phyloP scores from a whole-genome alignment of 1,139 yeast species.

The Komagataea norvegica region DNA sequence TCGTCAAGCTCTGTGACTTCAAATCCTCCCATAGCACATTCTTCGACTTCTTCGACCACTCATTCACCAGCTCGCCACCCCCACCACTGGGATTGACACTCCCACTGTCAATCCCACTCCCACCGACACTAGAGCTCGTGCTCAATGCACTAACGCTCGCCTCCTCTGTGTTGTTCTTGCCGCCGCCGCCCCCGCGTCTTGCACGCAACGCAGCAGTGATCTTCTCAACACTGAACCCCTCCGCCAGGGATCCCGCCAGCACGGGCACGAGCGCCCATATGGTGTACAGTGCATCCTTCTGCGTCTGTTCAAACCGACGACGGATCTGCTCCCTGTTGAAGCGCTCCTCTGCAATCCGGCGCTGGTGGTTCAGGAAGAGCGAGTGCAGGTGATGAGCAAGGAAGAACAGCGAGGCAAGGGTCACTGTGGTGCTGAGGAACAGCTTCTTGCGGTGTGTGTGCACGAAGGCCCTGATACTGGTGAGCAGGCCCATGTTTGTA shows the following conservation, averaged over 20 bases:
- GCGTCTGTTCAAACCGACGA: slow-evolving; percentile 71
- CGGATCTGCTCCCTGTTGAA: slow-evolving; percentile 72
- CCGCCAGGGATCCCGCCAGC: slow-evolving; percentile 59
- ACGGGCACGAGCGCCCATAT: slow-evolving; percentile 81
- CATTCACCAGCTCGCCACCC: slow-evolving; percentile 22
- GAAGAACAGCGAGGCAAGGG: slow-evolving; percentile 39
- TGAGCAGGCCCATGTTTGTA: slow-evolving; percentile 33
- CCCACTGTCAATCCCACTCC: too few relatives aligned
- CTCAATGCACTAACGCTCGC: neutral
- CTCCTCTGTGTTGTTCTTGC: slow-evolving; percentile 13
- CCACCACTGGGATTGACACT: neutral
- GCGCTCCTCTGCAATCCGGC: slow-evolving; percentile 66
- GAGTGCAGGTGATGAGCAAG: slow-evolving; percentile 54
- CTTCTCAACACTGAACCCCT: slow-evolving; percentile 63
- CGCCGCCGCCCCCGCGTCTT: slow-evolving; percentile 6
- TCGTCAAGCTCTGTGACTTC: slow-evolving; percentile 68
- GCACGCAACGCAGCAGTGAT: slow-evolving; percentile 30
- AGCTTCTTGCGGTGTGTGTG: slow-evolving; percentile 61
- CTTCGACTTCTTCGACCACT: slow-evolving; percentile 41
- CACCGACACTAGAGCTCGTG: neutral
- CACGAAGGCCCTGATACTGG: slow-evolving; percentile 47
- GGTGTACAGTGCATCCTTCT: slow-evolving; percentile 83
- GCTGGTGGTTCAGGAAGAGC: slow-evolving; percentile 62
- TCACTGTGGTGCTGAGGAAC: slow-evolving; percentile 35
- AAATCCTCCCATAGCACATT: slow-evolving; percentile 82